phyloP scores from a whole-genome alignment of 257 asterid species.

The Fraxinus quadrangulata region DNA sequence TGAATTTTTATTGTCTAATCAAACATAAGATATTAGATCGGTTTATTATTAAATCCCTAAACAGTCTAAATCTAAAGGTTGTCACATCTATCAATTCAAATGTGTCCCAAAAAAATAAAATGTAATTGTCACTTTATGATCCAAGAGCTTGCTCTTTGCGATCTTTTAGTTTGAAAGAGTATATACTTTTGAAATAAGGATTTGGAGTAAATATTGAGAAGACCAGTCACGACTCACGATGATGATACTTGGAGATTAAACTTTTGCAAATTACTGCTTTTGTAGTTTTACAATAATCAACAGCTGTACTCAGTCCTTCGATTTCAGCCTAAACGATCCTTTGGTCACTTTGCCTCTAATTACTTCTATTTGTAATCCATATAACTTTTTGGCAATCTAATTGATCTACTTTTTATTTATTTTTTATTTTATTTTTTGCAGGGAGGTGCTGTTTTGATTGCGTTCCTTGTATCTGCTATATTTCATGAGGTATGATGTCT shows the following conservation, averaged over 20 bases:
- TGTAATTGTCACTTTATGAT: neutral
- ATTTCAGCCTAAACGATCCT: neutral
- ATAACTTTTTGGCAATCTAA: neutral
- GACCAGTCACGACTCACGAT: neutral
- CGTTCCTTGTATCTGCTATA: slow-evolving; percentile 83
- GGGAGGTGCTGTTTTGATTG: slow-evolving; percentile 76
- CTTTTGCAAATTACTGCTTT: neutral
- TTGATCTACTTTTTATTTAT: neutral
- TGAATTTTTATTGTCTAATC: neutral
- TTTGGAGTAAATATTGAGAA: slow-evolving; percentile 8
- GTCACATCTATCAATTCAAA: neutral
- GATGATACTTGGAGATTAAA: neutral
- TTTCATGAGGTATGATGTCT: slow-evolving; percentile 80
- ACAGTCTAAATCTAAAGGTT: neutral
- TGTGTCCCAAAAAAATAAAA: neutral
- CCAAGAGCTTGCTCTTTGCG: neutral
- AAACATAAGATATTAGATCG: neutral
- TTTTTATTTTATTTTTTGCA: slow-evolving; percentile 28
- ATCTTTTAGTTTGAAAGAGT: slow-evolving; percentile 1
- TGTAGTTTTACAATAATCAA: neutral
- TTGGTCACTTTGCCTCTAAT: neutral
- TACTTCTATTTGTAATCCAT: neutral
- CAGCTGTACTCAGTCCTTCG: neutral
- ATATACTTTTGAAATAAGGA: neutral
- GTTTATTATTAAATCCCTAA: neutral